Base-by-base conservation (phyloP, 805 yeast species). In the Metschnikowia gelsemii region DNA sequence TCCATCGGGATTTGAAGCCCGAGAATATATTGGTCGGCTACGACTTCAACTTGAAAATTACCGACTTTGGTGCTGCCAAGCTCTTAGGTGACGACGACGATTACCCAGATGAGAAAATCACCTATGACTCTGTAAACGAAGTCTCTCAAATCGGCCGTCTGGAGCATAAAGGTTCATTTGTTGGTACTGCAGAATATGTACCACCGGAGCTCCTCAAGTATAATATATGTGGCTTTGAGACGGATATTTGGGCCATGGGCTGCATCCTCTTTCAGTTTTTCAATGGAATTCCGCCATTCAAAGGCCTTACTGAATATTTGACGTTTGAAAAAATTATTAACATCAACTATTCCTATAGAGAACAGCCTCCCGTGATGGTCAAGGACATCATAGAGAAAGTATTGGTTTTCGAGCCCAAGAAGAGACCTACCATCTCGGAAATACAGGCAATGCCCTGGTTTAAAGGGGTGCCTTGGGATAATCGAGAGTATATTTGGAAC, bases 11-110 rank as follows among this genome's bases (percentile, higher is more conserved):
- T 64, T 68, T 93, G 55, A 91, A 91, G 62, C 99, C 99, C 0
- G 99, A 91, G 56, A 91, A 91, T 58, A 85, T 91, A 35, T 62
- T 91, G 51, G 76, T 93, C 34, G 91, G 86, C 56, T 80, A 80
- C 46, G 93, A 87, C 42, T 87, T 90, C 78, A 82, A 87, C 55
- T 66, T 93, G 45, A 88, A 90, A 76, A 82, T 93, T 42, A 93
- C 98, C 2, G 99, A 93, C 64, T 93, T 93, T 63, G 99, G 99
- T 8, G 96, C 98, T n/a, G 99, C 98, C 1, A 88, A 87, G 59
- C 68, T 87, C 4, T 65, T 87, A 12, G 72, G 66, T 14, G 51
- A 52, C 17, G 37, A 43, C 24, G 58, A 58, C 35, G 78, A 76
- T 28, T 59, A 58, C 13, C 50, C 51, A 7, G 57, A 52, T 20